Base-by-base conservation (phyloP, 176 grass and related monocot species). In the Alopecurus myosuroides region DNA sequence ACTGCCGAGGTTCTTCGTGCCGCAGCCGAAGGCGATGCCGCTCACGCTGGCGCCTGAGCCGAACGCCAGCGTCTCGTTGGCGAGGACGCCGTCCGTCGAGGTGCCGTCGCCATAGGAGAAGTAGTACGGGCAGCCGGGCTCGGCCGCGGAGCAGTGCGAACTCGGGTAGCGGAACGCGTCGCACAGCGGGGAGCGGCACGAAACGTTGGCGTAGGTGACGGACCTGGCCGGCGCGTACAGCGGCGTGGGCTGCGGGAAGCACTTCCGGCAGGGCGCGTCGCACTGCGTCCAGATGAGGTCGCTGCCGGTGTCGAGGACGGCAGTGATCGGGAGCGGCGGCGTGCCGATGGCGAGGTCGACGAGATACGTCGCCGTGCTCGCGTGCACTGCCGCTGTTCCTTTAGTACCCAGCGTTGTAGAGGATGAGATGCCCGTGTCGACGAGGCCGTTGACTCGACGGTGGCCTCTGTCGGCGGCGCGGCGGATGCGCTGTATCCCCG, bases 231-330 rank as follows among this genome's bases (percentile, higher is more conserved):
- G 92, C 31, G 52, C 30, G 45, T 89, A 94, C 26, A 90, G 36
- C n/a, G 85, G 88, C 69, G 44, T 33, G 2, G 89, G 92, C 85
- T 91, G 86, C 26, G 79, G 50, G 76, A 91, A 89, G 77, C 89
- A 94, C 74, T 71, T 15, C 18, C 35, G 63, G 77, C 92, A 94
- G 15, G 89, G 86, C 53, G 84, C 55, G 51, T 89, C 80, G 81
- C 90, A 94, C 81, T 94, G 94, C 50, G 94, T 97, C 94, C 94
- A 97, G 62, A 90, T 85, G 79, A 94, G 91, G 67, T 94, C 91
- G 72, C 91, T 97, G 20, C 94, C 94, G 9, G 89, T 97, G 87
- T 97, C 91, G 75, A 91, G 79, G 41, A 97, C 88, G 73, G 85
- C 89, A 53, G 91, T 80, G 34, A 93, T 39, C 23, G 81, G 23